Percentiles rank a stretch among this genome's conserved stretches.
Conservation (phyloP, 257 asterid species). For the Solanum tarapatanum region DNA sequence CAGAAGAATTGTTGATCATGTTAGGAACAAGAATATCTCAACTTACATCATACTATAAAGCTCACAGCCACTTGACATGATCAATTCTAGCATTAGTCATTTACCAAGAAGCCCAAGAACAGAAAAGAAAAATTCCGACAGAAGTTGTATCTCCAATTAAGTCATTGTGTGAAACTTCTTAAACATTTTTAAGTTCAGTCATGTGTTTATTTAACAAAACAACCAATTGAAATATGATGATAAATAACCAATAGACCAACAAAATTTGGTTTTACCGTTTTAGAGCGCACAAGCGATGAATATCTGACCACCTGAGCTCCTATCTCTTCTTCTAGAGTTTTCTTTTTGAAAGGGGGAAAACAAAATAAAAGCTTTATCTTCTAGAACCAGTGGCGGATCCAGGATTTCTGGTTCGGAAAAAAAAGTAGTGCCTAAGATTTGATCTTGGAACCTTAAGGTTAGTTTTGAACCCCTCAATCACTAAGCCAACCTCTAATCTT, state of each 20-base stretch:
- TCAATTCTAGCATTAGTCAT: neutral
- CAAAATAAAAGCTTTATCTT: neutral
- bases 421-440: too few species aligned
- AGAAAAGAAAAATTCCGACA: neutral
- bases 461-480: too few species aligned
- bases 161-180: neutral
- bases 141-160: too few species aligned
- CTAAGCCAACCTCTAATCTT: too few species aligned
- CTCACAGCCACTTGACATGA: neutral
- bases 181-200: neutral
- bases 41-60: neutral
- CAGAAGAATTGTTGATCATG: neutral
- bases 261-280: neutral
- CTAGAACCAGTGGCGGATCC: too few species aligned
- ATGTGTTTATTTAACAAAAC: neutral
- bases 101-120: neutral
- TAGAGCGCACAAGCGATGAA: neutral
- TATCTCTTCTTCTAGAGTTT: neutral
- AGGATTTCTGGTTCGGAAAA: too few species aligned
- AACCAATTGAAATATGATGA: neutral
- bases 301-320: neutral
- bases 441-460: too few species aligned
- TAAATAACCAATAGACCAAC: neutral
- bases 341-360: neutral
- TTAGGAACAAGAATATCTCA: neutral